Evolutionary conservation across 768 basidiomycete genomes (phyloP), one percentile per base, ranked within the genome.

Genomic region (Hypholoma fasciculare): DNA sequence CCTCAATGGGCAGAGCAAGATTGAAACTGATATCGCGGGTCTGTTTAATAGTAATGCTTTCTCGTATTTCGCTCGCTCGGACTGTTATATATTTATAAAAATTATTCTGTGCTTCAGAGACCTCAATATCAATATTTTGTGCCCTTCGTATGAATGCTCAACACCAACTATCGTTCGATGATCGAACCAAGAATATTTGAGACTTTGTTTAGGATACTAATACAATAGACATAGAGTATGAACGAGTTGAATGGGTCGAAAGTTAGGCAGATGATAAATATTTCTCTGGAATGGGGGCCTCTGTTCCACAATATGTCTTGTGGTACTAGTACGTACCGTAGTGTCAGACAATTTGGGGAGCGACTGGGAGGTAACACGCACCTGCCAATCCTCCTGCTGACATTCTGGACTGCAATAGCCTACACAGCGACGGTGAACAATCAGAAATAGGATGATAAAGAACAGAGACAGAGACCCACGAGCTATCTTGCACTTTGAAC

Each of bases 361-460:
- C 23, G 20, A 1, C 14, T n/a, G 37, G 7, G 11, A 38, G 30
- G 14, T 40, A 14, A 36, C 19, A 62, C 50, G 36, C 19, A 68
- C 67, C 61, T 66, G 65, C 63, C 67, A 68, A 48, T 69, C 68
- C 17, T 65, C 67, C 44, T 49, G 54, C 52, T 67, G 66, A 56
- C 68, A 69, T 20, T 50, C 58, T 5, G 30, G 14, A 30, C 62
- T 65, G 46, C 65, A 69, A 46, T 69, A 68, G 30, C 64, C 68
- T 67, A 52, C 6, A 46, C 20, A 13, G 16, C 48, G 9, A 37
- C 16, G 3, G 23, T 44, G 5, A 52, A 27, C 23, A 52, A 47
- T 13, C 30, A n/a, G 9, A 36, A 26, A 17, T 16, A 8, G 5
- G 13, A 42, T 6, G 13, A 3, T 42, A 52, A 13, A 26, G 26